Base-by-base conservation (phyloP, 441 rosid species). In the Gossypium gossypioides region DNA sequence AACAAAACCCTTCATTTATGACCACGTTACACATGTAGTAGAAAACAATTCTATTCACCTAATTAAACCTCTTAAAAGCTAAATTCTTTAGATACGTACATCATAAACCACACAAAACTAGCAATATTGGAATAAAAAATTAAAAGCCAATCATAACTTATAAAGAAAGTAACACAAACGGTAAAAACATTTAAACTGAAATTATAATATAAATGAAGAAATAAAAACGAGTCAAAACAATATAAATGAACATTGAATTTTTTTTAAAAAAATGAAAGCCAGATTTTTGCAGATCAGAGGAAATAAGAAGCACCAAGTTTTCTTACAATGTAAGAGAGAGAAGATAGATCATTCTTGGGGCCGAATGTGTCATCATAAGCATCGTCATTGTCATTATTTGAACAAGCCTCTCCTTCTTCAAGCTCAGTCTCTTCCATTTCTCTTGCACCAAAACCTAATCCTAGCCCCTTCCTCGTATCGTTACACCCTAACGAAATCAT, bases 321-420 rank as follows among this genome's bases (percentile, higher is more conserved):
- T 18, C 97, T 83, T 82, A 91, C 98, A 68, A 93, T 81, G 85
- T 93, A 93, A 74, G 97, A 84, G 80, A 89, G 94, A 78, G 83
- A 93, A 77, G 97, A 84, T 79, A 89, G 94, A 79, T 81, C 87
- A 78, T 75, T 76, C 81, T 89, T 97, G 34, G 89, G 91, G 89
- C 89, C 94, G 42, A 85, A 61, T 80, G 63, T 75, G 54, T 75
- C 84, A 76, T 71, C 79, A 69, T 75, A 81, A 27, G 6, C 32
- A 27, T 27, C 5, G 32, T 27, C 32, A 79, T 82, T 86, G 67
- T 84, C 84, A 73, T 80, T 75, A 79, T 87, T 88, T 29, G 92
- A 89, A 83, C 87, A 93, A 76, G 98, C 96, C 78, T 93, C 97
- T 62, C 98, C 98, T 86, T 93, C 98, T 86, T 93, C 98, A 77